Evolutionary conservation across 306 rosid species (phyloP), one percentile per base, ranked within the genome.

Genomic region (Sicyos baderoa): DNA sequence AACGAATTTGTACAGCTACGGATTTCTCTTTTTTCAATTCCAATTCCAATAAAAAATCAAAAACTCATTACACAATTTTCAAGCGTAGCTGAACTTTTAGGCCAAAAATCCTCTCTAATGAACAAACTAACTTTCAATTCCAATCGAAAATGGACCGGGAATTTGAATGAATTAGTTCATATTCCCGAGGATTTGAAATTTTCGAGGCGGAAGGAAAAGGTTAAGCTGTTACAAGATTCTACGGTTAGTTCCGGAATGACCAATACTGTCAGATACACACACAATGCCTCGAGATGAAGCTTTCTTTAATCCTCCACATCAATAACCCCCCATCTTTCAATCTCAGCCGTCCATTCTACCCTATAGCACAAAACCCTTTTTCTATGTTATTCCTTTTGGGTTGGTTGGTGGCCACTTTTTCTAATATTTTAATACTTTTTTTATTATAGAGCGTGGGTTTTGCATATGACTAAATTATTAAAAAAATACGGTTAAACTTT

Each of bases 201-300:
- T 37, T 73, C 74, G 65, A 83, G 81, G 85, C 52, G 61, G 17
- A 1, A 25, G 67, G 72, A 25, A 59, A 60, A 76, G 6, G 37
- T 62, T 76, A 23, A 80, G 75, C 62, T 77, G 77, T 55, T 54
- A 19, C 62, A 27, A 68, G 74, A 74, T 76, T 76, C 70, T 71
- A 63, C 75, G 52, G 87, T 79, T 79, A 59, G 78, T 75, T 62
- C 45, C 71, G 81, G 61, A 67, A 67, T 25, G 72, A 67, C 72
- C 45, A 49, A 67, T 16, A 67, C 72, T 48, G 72, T 48, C 72
- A 48, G 57, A 49, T 25, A 48, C 44, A 47, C 23, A 47, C 42
- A 44, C 54, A 49, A 67, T 16, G 57, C 72, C 72, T 67, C 72
- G 44, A 67, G 45, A 67, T 67, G 56, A 48, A 49, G 9, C 54